phyloP scores from a whole-genome alignment of 768 basidiomycete genomes.

The Boletus sp. region DNA sequence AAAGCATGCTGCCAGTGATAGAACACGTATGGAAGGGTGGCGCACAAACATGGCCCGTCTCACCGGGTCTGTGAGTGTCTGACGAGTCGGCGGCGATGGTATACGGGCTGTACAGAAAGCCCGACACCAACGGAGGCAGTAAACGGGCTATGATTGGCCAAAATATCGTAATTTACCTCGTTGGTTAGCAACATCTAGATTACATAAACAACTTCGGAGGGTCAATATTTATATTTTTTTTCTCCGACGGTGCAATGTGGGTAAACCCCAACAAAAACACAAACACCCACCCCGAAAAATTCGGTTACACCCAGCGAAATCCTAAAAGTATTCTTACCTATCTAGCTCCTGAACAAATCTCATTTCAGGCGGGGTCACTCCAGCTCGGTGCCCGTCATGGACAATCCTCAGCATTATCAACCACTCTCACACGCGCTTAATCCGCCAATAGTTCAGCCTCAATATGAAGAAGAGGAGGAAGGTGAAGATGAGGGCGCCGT shows the following conservation, averaged over 20 bases:
- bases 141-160: too few species aligned
- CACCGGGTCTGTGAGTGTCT: too few species aligned
- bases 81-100: too few species aligned
- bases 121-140: too few species aligned
- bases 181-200: background rate
- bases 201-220: conserved; percentile 23
- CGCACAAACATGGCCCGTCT: background rate
- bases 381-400: conserved; percentile 31
- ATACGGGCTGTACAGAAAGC: too few species aligned
- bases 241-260: conserved; percentile 27
- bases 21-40: too few species aligned
- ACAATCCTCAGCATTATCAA: conserved; percentile 79
- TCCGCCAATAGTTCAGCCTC: conserved; percentile 42
- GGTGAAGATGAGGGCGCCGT: conserved; percentile 77
- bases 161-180: too few species aligned
- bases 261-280: conserved; percentile 29
- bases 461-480: conserved; percentile 56
- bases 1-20: background rate
- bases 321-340: conserved; percentile 20
- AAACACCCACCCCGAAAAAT: conserved; percentile 30
- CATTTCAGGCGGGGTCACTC: conserved; percentile 8
- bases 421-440: conserved; percentile 77
- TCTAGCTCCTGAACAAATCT: conserved; percentile 25
- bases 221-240: conserved; percentile 27
- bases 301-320: conserved; percentile 33